phyloP scores from a whole-genome alignment of 768 basidiomycete genomes.

The Astraeus odoratus region DNA sequence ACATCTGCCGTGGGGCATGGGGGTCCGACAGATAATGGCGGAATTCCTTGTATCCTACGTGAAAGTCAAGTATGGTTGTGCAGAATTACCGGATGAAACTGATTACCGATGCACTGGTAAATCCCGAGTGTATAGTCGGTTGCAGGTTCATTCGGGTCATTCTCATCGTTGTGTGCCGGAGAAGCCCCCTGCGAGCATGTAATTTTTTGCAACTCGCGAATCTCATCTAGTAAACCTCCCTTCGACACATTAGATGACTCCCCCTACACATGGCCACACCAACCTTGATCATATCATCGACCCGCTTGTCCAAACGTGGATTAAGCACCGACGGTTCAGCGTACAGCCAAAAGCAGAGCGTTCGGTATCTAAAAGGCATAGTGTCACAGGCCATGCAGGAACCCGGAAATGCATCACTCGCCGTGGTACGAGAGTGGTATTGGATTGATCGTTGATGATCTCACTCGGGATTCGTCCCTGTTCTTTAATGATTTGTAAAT shows the following conservation, averaged over 20 bases:
- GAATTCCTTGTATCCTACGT: conserved; percentile 89
- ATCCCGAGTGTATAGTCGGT: conserved; percentile 74
- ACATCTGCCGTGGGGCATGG: conserved; percentile 34
- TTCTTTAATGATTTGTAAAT: conserved; percentile 70
- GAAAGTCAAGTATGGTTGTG: conserved; percentile 1
- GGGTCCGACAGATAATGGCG: conserved; percentile 50
- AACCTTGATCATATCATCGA: conserved; percentile 89
- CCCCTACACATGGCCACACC: background rate
- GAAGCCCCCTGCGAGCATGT: conserved; percentile 6
- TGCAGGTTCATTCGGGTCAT: conserved; percentile 1
- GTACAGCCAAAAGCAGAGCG: conserved; percentile 88
- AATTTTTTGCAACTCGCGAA: conserved; percentile 42
- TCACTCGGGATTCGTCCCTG: conserved; percentile 59
- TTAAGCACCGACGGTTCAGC: conserved; percentile 59
- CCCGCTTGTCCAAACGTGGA: conserved; percentile 65
- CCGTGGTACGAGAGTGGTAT: conserved; percentile 43
- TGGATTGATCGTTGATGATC: conserved; percentile 57
- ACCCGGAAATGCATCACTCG: conserved; percentile 17
- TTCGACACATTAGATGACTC: conserved; percentile 22
- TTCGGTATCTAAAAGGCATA: conserved; percentile 54
- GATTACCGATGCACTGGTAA: conserved; percentile 86
- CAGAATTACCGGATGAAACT: background rate
- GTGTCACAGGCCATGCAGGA: background rate
- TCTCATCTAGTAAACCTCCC: conserved; percentile 79
- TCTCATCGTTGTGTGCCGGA: background rate